A percentile compares a stretch with the other conserved stretches of the same genome.
phyloP scores from a whole-genome alignment of 208 protist genomes.

The Trypanosoma brucei region DNA sequence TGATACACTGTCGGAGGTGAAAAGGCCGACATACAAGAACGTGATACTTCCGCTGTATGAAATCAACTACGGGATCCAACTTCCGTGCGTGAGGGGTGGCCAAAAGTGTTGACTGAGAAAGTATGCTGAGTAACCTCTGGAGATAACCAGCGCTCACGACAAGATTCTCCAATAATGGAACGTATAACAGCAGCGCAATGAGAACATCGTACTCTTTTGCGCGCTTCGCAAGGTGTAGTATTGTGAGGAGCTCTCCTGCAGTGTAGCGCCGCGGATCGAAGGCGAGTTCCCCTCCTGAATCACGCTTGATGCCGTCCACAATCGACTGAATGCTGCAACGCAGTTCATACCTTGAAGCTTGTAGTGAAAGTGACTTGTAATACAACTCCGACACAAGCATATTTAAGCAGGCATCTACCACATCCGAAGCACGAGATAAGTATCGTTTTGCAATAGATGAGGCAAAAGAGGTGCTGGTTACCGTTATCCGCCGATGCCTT shows the following conservation, averaged over 20 bases:
- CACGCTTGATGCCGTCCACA: slow-evolving; percentile 39
- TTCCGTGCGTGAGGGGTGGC: slow-evolving; percentile 18
- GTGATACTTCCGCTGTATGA: slow-evolving; percentile 57
- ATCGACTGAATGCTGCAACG: slow-evolving; percentile 26
- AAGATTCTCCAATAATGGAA: slow-evolving; percentile 71
- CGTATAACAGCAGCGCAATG: slow-evolving; percentile 37
- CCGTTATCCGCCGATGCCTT: slow-evolving; percentile 28
- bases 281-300: slow-evolving; percentile 21
- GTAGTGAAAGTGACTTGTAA: slow-evolving; percentile 36
- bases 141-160: slow-evolving; percentile 32
- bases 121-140: slow-evolving; percentile 42
- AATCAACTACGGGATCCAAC: slow-evolving; percentile 35
- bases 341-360: slow-evolving; percentile 10
- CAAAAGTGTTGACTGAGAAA: slow-evolving; percentile 28
- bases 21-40: slow-evolving; percentile 46
- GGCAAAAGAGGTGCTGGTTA: slow-evolving; percentile 50
- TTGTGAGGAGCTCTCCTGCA: slow-evolving; percentile 50
- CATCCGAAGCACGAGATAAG: slow-evolving; percentile 38
- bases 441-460: slow-evolving; percentile 45
- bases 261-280: slow-evolving; percentile 54
- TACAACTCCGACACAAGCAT: slow-evolving; percentile 64
- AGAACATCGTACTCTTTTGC: slow-evolving; percentile 50
- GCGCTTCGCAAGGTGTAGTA: slow-evolving; percentile 57
- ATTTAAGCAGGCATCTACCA: slow-evolving; percentile 37
- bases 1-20: slow-evolving; percentile 65